These are phyloP conservation scores for Lagenidium giganteum DNA, from an alignment of 352 stramenopile species.

Conservation along the genomic window DNA sequence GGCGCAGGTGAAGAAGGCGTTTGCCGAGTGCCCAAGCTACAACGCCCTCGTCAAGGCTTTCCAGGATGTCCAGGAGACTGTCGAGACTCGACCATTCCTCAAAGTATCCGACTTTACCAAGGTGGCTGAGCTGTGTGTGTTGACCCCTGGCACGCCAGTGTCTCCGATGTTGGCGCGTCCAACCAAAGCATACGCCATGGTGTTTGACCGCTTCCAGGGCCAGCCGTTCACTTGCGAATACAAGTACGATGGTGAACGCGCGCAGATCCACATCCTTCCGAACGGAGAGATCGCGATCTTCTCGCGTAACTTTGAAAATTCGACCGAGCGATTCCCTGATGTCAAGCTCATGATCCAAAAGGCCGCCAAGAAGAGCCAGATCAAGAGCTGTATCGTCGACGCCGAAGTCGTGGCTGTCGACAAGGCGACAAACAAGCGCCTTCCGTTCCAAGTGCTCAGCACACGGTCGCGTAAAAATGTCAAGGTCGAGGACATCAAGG, in stretches of 20 bases:
- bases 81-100: constrained; percentile 33
- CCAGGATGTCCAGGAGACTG: constrained; percentile 38
- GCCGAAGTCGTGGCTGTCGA: constrained; percentile 99
- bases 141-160: constrained; percentile 96
- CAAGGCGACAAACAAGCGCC: constrained; percentile 91
- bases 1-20: constrained; percentile 96
- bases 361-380: constrained; percentile 44
- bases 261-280: constrained; percentile 92
- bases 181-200: constrained; percentile 94
- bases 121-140: constrained; percentile 76
- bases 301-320: constrained; percentile 98
- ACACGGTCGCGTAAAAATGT: constrained; percentile 95
- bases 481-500: constrained; percentile 87
- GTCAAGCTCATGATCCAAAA: constrained; percentile 72
- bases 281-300: constrained; percentile 95
- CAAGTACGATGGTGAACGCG: constrained; percentile 99
- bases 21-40: constrained; percentile 96
- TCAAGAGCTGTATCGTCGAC: constrained; percentile 96
- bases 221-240: constrained; percentile 98
- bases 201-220: constrained; percentile 96
- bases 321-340: constrained; percentile 95
- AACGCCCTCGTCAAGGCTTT: constrained; percentile 93
- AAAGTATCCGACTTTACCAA: constrained; percentile 49
- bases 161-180: constrained; percentile 99
- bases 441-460: constrained; percentile 99